Conservation (phyloP, 2,329 filamentous ascomycete species). For the Aspergillus tanneri region DNA sequence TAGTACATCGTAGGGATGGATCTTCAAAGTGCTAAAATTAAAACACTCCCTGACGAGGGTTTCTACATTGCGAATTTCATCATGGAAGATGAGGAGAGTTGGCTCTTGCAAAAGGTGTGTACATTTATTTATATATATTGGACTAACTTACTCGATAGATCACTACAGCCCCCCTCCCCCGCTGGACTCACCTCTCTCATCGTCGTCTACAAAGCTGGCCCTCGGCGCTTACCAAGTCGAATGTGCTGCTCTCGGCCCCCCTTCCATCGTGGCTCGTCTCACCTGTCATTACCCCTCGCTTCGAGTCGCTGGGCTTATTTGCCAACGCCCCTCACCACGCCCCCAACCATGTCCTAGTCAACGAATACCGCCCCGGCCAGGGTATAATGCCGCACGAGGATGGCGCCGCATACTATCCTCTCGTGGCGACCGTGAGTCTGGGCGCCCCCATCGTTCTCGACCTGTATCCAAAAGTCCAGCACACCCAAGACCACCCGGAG, state of each 20-base stretch:
- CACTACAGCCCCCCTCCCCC: conserved; percentile 64
- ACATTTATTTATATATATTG: neutral
- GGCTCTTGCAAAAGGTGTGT: conserved; percentile 67
- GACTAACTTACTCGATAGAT: conserved; percentile 27
- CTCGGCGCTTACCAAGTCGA: conserved; percentile 70
- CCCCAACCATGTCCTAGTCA: conserved; percentile 90
- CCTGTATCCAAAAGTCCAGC: conserved; percentile 61
- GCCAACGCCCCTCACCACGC: conserved; percentile 65
- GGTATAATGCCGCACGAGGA: conserved; percentile 99
- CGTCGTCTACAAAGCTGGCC: conserved; percentile 90
- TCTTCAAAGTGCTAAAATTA: conserved; percentile 35
- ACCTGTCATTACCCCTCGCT: conserved; percentile 63
- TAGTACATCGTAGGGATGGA: conserved; percentile 16
- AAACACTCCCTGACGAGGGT: conserved; percentile 47
- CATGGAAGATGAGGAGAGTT: conserved; percentile 67
- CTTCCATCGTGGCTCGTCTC: conserved; percentile 73
- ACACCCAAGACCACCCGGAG: neutral
- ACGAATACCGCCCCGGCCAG: conserved; percentile 82
- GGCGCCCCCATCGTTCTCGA: conserved; percentile 76
- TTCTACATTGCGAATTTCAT: conserved; percentile 91
- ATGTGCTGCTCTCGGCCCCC: conserved; percentile 69
- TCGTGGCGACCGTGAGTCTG: conserved; percentile 88
- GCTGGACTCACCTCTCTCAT: conserved; percentile 86
- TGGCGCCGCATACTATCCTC: conserved; percentile 78
- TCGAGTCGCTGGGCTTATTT: conserved; percentile 53